These are phyloP conservation scores for Trichomonas gallinae DNA, from an alignment of 208 protist species.

Conservation along the genomic window DNA sequence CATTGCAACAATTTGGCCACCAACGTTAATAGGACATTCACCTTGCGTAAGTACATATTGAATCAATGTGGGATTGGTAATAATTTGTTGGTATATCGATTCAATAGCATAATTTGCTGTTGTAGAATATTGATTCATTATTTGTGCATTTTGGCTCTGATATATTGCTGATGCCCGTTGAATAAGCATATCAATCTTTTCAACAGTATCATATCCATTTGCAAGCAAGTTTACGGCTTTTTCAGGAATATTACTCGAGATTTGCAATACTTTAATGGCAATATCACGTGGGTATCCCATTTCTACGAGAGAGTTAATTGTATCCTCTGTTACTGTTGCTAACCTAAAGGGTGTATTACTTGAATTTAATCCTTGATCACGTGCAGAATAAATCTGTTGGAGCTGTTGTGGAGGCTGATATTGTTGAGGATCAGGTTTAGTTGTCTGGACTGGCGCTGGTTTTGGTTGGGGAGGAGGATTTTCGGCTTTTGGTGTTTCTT, in stretches of 20 bases:
- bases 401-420: not conserved
- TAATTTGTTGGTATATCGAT: no score
- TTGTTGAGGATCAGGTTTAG: not conserved
- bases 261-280: not conserved
- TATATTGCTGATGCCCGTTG: no score
- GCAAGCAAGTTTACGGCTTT: not conserved
- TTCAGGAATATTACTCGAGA: not conserved
- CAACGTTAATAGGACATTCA: no score
- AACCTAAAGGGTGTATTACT: no score
- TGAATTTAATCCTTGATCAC: no score
- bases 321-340: no score
- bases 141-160: not conserved
- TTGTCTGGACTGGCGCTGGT: not conserved
- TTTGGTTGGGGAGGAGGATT: not conserved
- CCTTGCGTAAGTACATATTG: no score
- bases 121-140: not conserved
- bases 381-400: not conserved
- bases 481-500: not conserved
- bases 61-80: no score
- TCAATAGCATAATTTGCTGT: no score
- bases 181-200: not conserved
- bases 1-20: not conserved
- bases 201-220: not conserved
- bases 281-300: not conserved
- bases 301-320: not conserved